Base-by-base conservation (phyloP, 1,139 yeast genomes). In the Meyerozyma athensensis region DNA sequence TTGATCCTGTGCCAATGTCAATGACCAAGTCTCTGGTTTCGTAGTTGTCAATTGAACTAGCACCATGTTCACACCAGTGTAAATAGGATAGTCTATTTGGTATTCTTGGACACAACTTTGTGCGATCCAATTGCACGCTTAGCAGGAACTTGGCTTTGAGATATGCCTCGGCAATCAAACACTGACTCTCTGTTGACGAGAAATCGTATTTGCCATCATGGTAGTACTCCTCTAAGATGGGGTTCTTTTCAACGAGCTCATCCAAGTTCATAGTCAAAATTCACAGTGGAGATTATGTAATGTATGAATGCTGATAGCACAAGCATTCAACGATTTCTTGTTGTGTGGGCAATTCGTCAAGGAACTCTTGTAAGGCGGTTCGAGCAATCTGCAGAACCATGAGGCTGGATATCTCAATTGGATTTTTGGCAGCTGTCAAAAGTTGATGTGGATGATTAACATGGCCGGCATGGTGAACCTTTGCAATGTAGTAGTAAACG, bases 1-100 rank as follows among this genome's bases (percentile, higher is more conserved):
- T 49, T 2, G 59, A 47, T 3, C 59, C 59, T 1, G 58, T 54
- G 2, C 59, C 59, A 7, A 54, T 46, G 33, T 54, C 58, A 8
- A 54, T 30, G 3, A 46, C 39, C 43, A 49, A 45, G 5, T 47
- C 10, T 12, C 23, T 23, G 12, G 20, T 36, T 4, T 35, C 26
- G 7, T 19, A 20, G 9, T 22, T 23, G 6, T 23, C 32, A 3
- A 26, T 19, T 12, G 33, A 41, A 8, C 23, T 33, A 3, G 34
- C 35, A 4, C 36, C 24, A 9, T 14, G 13, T 19, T 44, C 44
- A 17, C 43, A 38, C 22, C 53, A 41, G 33, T 35, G 33, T 3
- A 54, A 26, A 34, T 54, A 54, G 33, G 45, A 52, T 22, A 47
- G 21, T 12, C 59, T 42, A 30, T 52, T 49, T 20, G 53, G 52